Evolutionary conservation across 1,284 basidiomycete genomes (phyloP).

Genomic region (Malassezia vespertilionis): DNA sequence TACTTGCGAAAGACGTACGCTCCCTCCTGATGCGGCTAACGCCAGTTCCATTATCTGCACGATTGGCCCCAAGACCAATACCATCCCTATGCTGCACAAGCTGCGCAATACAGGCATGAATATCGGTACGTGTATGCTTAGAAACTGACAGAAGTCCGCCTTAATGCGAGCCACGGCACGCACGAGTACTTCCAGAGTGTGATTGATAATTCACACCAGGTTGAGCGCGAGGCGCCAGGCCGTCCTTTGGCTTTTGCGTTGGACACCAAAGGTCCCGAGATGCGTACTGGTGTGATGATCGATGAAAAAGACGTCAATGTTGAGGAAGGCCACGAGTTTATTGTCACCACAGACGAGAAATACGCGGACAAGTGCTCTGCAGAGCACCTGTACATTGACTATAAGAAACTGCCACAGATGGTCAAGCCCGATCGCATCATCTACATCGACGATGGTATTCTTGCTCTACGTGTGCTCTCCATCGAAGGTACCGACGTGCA

Average conservation of each 20-base stretch:
- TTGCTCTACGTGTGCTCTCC: constrained; percentile 80
- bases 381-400: constrained; percentile 50
- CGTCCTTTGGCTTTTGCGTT: constrained; percentile 94
- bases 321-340: constrained; percentile 85
- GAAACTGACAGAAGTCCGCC: constrained; percentile 26
- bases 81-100: constrained; percentile 38
- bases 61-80: constrained; percentile 46
- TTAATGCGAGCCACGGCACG: constrained; percentile 45
- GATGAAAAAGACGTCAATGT: constrained; percentile 76
- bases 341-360: constrained; percentile 71
- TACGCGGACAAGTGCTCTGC: constrained; percentile 75
- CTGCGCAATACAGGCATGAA: constrained; percentile 46
- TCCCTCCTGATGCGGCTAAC: background rate
- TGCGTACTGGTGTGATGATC: constrained; percentile 88
- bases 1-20: constrained; percentile 46
- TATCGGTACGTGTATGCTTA: constrained; percentile 33
- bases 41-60: constrained; percentile 44
- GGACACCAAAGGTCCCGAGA: constrained; percentile 99
- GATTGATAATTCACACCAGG: constrained; percentile 41
- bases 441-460: constrained; percentile 93
- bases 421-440: constrained; percentile 90
- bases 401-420: constrained; percentile 87
- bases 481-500: constrained; percentile 52
- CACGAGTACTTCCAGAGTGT: constrained; percentile 45
- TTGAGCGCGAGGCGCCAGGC: constrained; percentile 50